Percentiles rank a stretch among this genome's conserved stretches.
These are phyloP conservation scores for Heracleum sosnowskyi DNA, from an alignment of 129 eudicot species.

Conservation along the genomic window DNA sequence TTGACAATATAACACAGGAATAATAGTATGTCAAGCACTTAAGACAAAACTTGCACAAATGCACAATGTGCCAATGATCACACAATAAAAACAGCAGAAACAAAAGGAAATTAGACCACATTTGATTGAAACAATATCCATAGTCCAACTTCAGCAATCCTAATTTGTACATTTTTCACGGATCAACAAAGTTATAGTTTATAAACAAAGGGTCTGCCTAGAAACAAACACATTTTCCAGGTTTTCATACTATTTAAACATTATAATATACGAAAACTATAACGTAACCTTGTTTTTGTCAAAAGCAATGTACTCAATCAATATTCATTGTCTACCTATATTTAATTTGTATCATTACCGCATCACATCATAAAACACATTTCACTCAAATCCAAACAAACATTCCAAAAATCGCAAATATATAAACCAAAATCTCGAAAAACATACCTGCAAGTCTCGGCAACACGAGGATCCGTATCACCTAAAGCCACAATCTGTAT, in stretches of 20 bases:
- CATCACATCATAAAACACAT: neutral
- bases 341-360: neutral
- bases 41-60: no score
- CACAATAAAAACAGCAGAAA: no score
- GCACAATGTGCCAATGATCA: no score
- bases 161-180: no score
- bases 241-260: neutral
- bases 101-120: no score
- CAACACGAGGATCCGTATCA: slow-evolving; percentile 92
- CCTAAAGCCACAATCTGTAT: slow-evolving; percentile 91
- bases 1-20: no score
- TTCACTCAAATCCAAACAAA: neutral
- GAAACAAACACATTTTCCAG: neutral
- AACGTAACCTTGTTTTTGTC: neutral
- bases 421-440: neutral
- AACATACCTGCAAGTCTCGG: slow-evolving; percentile 89
- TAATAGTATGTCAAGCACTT: no score
- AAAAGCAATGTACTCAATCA: neutral
- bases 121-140: no score
- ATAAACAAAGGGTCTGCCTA: neutral
- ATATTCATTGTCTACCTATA: neutral
- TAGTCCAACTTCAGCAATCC: no score
- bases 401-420: neutral
- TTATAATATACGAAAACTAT: neutral
- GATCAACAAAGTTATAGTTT: no score